Evolutionary conservation across 1,284 basidiomycete species (phyloP).

Genomic region (Malassezia caprae): DNA sequence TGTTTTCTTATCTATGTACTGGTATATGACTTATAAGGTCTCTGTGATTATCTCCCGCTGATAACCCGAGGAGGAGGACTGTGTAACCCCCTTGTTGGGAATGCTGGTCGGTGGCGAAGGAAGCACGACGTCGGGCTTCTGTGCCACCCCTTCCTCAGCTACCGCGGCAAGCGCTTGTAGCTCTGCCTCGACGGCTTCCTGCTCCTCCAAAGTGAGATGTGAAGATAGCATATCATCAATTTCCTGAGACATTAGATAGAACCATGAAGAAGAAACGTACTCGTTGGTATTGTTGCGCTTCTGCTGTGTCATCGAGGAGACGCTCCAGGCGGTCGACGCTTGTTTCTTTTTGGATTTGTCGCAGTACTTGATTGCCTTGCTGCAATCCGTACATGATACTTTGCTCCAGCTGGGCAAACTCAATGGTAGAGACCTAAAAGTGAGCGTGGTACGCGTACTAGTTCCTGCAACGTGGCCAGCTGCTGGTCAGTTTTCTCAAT

Average conservation of each 20-base stretch:
- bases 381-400: slow-evolving; percentile 83
- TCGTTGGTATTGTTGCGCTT: slow-evolving; percentile 77
- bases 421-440: slow-evolving; percentile 76
- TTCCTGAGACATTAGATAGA: slow-evolving; percentile 56
- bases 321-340: slow-evolving; percentile 84
- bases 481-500: slow-evolving; percentile 80
- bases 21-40: background rate
- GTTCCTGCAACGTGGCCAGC: slow-evolving; percentile 74
- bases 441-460: slow-evolving; percentile 55
- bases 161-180: slow-evolving; percentile 23
- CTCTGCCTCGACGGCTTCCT: slow-evolving; percentile 81
- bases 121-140: background rate
- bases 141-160: background rate
- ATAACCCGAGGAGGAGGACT: background rate
- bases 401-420: slow-evolving; percentile 87
- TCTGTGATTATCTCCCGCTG: background rate
- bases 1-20: background rate
- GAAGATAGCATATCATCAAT: slow-evolving; percentile 77
- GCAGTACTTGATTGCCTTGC: slow-evolving; percentile 84
- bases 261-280: slow-evolving; percentile 51
- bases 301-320: slow-evolving; percentile 78
- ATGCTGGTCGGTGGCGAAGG: background rate
- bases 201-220: slow-evolving; percentile 74
- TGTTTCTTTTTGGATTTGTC: slow-evolving; percentile 87
- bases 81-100: background rate